These are phyloP conservation scores for Lichina pygmaea DNA, from an alignment of 495 filamentous ascomycete species.

Conservation along the genomic window DNA sequence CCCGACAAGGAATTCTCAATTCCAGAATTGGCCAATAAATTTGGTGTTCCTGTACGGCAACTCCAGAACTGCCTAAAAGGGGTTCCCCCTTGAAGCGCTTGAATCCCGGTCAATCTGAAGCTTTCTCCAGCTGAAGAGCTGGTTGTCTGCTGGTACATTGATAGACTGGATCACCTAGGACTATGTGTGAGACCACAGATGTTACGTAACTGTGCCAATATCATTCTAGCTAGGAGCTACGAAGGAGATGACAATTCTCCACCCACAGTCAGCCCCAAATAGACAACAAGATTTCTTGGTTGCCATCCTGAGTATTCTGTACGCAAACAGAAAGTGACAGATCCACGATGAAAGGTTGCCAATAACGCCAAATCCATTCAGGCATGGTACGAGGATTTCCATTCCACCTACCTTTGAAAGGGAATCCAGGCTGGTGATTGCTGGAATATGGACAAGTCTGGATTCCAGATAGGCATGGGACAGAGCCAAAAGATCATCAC, in stretches of 20 bases:
- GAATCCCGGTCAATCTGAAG: background rate
- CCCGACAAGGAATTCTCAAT: too few relatives aligned
- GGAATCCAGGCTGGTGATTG: conserved; percentile 3
- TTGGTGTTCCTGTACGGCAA: background rate
- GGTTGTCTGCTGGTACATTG: conserved; percentile 2
- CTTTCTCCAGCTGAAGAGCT: conserved; percentile 2
- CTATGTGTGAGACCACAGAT: background rate
- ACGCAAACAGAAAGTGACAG: conserved; percentile 2
- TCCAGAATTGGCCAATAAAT: background rate
- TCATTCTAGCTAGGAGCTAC: conserved; percentile 1
- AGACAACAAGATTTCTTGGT: conserved; percentile 3
- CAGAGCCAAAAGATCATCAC: conserved; percentile 8
- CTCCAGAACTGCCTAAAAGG: background rate
- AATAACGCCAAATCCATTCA: conserved; percentile 1
- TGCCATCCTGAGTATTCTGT: conserved; percentile 5
- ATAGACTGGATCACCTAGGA: conserved; percentile 3
- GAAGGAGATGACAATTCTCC: background rate
- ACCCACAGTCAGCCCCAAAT: conserved; percentile 1
- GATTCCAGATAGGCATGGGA: conserved; percentile 7
- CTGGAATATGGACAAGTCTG: conserved; percentile 9
- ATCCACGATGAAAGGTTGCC: background rate
- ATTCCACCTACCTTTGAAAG: background rate
- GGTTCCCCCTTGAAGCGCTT: background rate
- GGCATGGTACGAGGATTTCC: conserved; percentile 4
- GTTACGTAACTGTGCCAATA: conserved; percentile 3